Base-by-base conservation (phyloP, 208 protist species). In the Crithidia acanthocephali region DNA sequence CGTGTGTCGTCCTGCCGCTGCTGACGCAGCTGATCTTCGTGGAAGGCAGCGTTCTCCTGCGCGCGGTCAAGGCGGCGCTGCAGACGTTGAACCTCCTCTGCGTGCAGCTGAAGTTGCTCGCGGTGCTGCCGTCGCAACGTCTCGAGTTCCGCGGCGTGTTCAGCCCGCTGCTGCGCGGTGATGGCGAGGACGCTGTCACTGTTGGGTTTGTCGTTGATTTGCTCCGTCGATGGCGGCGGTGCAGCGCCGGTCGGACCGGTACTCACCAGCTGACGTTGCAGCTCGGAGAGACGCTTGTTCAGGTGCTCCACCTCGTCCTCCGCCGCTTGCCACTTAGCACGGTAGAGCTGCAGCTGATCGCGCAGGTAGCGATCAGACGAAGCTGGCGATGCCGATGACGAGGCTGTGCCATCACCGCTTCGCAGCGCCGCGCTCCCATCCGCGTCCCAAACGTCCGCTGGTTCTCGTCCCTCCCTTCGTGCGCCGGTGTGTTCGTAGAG, bases 11-110 rank as follows among this genome's bases (percentile, higher is more conserved):
- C 85, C 32, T 77, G 72, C 15, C 75, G 84, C 72, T 84, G 79
- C 52, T 86, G 79, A 6, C 83, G 79, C 23, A 80, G 72, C 59
- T 85, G 76, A 18, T 87, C 80, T 18, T 75, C 80, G 23, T 67
- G 75, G 40, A 84, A 83, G 51, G 74, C 37, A 8, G 73, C 76
- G 33, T 79, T 66, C 50, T 93, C 83, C 44, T 85, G 69, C 47
- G 85, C 80, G 16, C 81, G 69, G n/a, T 92, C 80, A 15, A 92
- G 59, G 13, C 77, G 80, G 15, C 84, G 79, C 58, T 87, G 86
- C 44, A 94, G 75, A 3, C 84, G 90, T 33, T 81, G 60, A 7
- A 84, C 51, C 65, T 88, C 81, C 20, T 82, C 85, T 10, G 61
- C 35, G 42, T 86, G 82, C 55, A 69, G 52, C 13, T 74, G 70